Conservation (phyloP, 176 grass and related monocot species). For the Pontederia paniculata region DNA sequence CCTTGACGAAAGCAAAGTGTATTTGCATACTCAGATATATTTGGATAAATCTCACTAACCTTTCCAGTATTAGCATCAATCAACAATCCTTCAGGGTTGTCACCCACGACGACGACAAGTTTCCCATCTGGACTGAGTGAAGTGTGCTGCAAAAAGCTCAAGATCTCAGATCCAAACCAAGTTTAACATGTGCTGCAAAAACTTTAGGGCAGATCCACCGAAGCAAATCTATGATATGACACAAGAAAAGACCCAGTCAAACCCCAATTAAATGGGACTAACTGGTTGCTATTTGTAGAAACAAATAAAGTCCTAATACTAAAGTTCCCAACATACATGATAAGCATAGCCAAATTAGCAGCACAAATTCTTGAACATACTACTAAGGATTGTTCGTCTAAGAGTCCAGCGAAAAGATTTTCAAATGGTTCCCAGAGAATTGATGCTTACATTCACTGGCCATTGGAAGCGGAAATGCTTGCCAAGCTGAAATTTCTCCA, state of each 20-base stretch:
- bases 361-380: conserved; percentile 54
- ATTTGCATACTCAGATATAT: neutral
- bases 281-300: no score
- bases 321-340: no score
- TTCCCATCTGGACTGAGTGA: conserved; percentile 90
- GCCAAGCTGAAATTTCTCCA: conserved; percentile 69
- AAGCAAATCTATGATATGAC: neutral
- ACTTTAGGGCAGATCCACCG: neutral
- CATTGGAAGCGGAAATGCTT: conserved; percentile 73
- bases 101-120: conserved; percentile 71
- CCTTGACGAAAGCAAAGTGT: conserved; percentile 16
- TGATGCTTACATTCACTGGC: conserved; percentile 78
- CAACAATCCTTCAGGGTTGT: conserved; percentile 62
- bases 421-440: neutral
- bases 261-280: no score
- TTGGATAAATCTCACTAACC: conserved; percentile 30
- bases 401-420: no score
- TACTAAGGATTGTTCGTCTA: conserved; percentile 35
- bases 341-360: conserved; percentile 45
- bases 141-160: conserved; percentile 63
- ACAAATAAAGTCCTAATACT: no score
- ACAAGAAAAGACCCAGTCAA: no score
- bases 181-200: conserved; percentile 3
- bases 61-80: conserved; percentile 90
- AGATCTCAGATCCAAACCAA: neutral